Percentiles rank a stretch among this genome's conserved stretches.
phyloP scores from a whole-genome alignment of 345 rosid species.

The Bruguiera gymnorhiza region DNA sequence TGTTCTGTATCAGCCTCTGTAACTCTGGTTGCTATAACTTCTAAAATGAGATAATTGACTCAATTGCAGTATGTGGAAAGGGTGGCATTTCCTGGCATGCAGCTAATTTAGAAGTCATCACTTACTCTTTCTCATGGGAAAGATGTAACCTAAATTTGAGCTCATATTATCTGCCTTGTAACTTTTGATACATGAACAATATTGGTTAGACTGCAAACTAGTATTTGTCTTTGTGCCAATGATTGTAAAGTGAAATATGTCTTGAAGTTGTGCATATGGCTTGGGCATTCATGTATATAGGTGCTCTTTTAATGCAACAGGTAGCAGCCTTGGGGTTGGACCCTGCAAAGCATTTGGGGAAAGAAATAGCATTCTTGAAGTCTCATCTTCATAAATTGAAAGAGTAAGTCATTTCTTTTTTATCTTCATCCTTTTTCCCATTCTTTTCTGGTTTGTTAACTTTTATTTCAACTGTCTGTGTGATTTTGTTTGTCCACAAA shows the following conservation, averaged over 20 bases:
- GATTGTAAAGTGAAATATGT: background rate
- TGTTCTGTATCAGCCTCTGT: too few relatives aligned
- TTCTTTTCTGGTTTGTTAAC: conserved; percentile 4
- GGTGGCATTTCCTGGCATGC: background rate
- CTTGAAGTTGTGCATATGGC: background rate
- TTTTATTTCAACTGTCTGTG: conserved; percentile 5
- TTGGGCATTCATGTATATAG: background rate
- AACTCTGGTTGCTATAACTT: too few relatives aligned
- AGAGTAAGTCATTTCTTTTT: conserved; percentile 53
- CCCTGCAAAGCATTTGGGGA: conserved; percentile 87
- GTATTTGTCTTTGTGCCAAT: background rate
- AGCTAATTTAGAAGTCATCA: too few relatives aligned
- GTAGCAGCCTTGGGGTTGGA: conserved; percentile 94
- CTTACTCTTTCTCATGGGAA: background rate
- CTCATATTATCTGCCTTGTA: background rate
- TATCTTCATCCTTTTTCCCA: background rate
- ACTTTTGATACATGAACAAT: background rate
- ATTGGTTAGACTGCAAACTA: background rate
- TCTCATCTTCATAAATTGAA: conserved; percentile 73
- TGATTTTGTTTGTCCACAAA: background rate
- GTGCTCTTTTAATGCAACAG: conserved; percentile 32
- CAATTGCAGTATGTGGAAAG: background rate
- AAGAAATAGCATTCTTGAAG: conserved; percentile 65
- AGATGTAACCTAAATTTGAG: background rate
- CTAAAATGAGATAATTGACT: background rate